Percentiles rank a stretch among this genome's conserved stretches.
Conservation (phyloP, 257 asterid genomes). For the Nyctanthes arbortristis region DNA sequence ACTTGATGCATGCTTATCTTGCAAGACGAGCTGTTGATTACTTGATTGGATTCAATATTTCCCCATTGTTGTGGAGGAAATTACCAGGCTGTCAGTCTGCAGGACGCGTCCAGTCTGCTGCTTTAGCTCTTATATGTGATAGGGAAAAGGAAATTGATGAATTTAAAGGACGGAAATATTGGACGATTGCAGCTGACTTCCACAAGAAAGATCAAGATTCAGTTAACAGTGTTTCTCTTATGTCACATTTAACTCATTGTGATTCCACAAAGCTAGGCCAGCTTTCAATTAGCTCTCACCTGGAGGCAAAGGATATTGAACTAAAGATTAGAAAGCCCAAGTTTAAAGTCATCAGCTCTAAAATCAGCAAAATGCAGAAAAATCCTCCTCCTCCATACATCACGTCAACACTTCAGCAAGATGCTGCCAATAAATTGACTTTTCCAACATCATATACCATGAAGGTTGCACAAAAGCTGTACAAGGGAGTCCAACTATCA, state of each 20-base stretch:
- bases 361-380: conserved; percentile 55
- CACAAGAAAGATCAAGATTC: conserved; percentile 32
- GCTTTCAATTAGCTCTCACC: conserved; percentile 55
- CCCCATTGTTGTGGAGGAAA: conserved; percentile 95
- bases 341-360: conserved; percentile 56
- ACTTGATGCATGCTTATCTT: conserved; percentile 90
- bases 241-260: conserved; percentile 62
- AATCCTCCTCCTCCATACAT: conserved; percentile 79
- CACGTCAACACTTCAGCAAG: conserved; percentile 96
- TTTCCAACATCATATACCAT: conserved; percentile 72
- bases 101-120: conserved; percentile 97
- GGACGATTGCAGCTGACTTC: conserved; percentile 68
- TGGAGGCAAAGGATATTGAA: conserved; percentile 63
- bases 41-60: conserved; percentile 89
- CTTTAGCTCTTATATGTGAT: conserved; percentile 84
- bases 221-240: conserved; percentile 30
- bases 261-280: conserved; percentile 55
- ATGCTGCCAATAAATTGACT: conserved; percentile 82
- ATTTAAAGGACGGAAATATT: conserved; percentile 75
- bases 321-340: conserved; percentile 47
- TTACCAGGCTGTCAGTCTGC: conserved; percentile 97
- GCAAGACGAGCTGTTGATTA: conserved; percentile 97
- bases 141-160: conserved; percentile 83
- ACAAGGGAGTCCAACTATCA: conserved; percentile 79
- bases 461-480: conserved; percentile 90